phyloP scores from a whole-genome alignment of 768 basidiomycete genomes.

The Hysterangium stoloniferum region DNA sequence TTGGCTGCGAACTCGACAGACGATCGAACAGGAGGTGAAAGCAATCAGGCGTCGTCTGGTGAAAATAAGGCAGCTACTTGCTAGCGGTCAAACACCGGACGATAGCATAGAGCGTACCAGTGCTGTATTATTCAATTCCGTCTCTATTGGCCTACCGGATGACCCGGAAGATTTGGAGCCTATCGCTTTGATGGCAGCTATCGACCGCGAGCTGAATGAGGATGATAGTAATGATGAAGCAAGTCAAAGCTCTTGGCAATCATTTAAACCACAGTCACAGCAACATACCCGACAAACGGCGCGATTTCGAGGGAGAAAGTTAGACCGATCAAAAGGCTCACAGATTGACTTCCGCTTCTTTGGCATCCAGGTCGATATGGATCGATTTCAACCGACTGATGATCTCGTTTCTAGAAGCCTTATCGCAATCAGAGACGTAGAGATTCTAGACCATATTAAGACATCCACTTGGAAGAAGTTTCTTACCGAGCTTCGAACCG shows the following conservation, averaged over 20 bases:
- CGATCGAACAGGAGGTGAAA: conserved; percentile 82
- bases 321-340: conserved; percentile 68
- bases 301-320: conserved; percentile 41
- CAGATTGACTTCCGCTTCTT: conserved; percentile 79
- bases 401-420: conserved; percentile 58
- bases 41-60: conserved; percentile 80
- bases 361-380: conserved; percentile 57
- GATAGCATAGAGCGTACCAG: conserved; percentile 63
- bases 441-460: conserved; percentile 96
- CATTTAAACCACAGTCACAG: conserved; percentile 44
- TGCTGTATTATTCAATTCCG: conserved; percentile 83
- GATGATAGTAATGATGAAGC: conserved; percentile 50
- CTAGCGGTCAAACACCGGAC: conserved; percentile 82
- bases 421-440: conserved; percentile 61
- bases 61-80: conserved; percentile 87
- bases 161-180: conserved; percentile 70
- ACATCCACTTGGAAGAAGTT: conserved; percentile 99
- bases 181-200: conserved; percentile 75
- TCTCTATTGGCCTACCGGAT: conserved; percentile 85
- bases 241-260: conserved; percentile 87
- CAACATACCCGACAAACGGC: conserved; percentile 34
- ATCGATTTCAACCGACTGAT: conserved; percentile 50
- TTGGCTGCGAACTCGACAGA: conserved; percentile 78
- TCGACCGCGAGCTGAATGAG: conserved; percentile 83
- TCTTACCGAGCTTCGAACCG: conserved; percentile 74